Evolutionary conservation across 192 early-diverging fungal species (phyloP).

Genomic region (Backusella australiensis): DNA sequence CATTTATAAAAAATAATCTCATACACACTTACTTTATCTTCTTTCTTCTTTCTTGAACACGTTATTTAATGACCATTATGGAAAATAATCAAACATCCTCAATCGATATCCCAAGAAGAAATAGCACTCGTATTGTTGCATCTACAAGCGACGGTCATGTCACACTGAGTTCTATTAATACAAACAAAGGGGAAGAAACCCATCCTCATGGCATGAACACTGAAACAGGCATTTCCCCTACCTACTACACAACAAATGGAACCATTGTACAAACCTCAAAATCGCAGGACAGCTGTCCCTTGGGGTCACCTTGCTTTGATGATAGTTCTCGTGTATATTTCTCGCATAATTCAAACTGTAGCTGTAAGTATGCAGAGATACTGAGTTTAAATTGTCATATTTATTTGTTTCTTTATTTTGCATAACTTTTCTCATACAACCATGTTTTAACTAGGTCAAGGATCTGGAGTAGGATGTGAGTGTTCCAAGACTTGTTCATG

Average conservation of each 20-base stretch:
- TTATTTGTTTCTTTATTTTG: background rate
- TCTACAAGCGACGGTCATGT: constrained; percentile 1
- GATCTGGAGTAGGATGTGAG: background rate
- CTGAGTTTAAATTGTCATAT: background rate
- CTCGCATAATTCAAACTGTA: background rate
- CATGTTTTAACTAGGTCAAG: background rate
- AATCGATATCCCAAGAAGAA: constrained; percentile 3
- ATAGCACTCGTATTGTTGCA: background rate
- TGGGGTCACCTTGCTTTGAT: background rate
- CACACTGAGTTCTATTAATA: background rate
- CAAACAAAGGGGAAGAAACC: background rate
- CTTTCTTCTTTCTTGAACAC: background rate
- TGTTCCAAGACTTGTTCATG: background rate
- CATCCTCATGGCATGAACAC: background rate
- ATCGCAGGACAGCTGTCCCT: background rate
- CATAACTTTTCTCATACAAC: background rate
- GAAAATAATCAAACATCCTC: background rate
- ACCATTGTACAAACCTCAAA: background rate
- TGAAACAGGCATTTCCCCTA: background rate
- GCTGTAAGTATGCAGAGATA: background rate
- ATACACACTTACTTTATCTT: background rate
- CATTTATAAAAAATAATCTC: background rate
- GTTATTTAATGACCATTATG: background rate
- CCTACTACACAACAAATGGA: background rate
- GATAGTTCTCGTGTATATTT: background rate